phyloP scores from a whole-genome alignment of 768 basidiomycete species.

The Suillus subluteus region DNA sequence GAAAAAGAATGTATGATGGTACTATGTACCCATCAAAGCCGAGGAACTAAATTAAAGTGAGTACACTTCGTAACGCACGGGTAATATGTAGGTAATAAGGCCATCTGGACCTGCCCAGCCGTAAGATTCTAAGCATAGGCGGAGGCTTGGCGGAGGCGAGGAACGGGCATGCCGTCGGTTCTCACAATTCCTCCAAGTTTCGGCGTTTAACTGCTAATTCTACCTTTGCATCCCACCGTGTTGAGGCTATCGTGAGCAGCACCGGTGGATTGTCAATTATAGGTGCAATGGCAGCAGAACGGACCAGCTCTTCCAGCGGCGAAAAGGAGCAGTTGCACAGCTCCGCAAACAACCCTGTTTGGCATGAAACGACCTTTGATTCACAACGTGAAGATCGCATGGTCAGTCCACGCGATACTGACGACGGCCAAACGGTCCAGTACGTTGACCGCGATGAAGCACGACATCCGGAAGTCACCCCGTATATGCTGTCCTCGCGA shows the following conservation, averaged over 20 bases:
- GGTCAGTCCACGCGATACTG: neutral
- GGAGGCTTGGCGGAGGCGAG: neutral
- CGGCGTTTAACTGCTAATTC: neutral
- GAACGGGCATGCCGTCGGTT: neutral
- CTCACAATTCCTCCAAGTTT: neutral
- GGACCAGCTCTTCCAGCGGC: neutral
- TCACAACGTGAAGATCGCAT: constrained; percentile 7
- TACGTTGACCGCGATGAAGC: constrained; percentile 1
- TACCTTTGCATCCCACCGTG: neutral
- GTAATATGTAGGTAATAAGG: neutral
- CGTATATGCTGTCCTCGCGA: constrained; percentile 13
- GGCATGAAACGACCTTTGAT: constrained; percentile 1
- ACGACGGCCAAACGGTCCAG: neutral
- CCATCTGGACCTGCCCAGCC: neutral
- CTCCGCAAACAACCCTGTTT: neutral
- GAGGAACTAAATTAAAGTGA: neutral
- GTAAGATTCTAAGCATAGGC: neutral
- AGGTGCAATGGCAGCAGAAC: neutral
- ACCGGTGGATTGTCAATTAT: neutral
- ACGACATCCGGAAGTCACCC: neutral
- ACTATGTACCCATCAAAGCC: neutral
- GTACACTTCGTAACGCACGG: neutral
- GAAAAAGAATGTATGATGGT: neutral
- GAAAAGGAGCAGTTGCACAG: neutral
- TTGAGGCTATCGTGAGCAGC: neutral